These are phyloP conservation scores for Ephemerocybe angulata DNA, from an alignment of 768 basidiomycete genomes.

Conservation along the genomic window DNA sequence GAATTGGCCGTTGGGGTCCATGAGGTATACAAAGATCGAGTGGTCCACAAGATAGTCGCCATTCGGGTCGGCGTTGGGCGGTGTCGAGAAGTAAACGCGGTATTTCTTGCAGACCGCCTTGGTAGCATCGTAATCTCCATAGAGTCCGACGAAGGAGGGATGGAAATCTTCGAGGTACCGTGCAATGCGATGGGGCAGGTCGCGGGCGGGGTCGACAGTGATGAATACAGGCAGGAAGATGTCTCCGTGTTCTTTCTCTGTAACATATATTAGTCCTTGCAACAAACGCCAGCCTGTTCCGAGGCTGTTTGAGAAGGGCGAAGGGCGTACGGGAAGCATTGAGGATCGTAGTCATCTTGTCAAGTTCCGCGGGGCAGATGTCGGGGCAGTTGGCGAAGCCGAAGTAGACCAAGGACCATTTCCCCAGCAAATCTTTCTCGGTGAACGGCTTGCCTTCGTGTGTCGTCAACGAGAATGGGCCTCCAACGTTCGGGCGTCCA, in stretches of 20 bases:
- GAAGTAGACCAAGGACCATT: slow-evolving; percentile 93
- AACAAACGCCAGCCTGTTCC: not conserved
- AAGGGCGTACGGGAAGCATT: slow-evolving; percentile 61
- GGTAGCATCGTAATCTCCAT: slow-evolving; percentile 75
- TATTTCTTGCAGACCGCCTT: slow-evolving; percentile 93
- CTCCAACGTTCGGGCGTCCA: slow-evolving; percentile 87
- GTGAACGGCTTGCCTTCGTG: slow-evolving; percentile 71
- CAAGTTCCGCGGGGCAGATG: slow-evolving; percentile 96
- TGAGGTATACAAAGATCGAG: slow-evolving; percentile 96
- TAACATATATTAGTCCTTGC: not conserved
- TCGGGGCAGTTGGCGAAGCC: slow-evolving; percentile 99
- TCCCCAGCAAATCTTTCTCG: slow-evolving; percentile 78
- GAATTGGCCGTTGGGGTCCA: slow-evolving; percentile 93
- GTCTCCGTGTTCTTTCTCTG: slow-evolving; percentile 67
- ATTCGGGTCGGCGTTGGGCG: slow-evolving; percentile 76
- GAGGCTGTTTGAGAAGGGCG: not conserved
- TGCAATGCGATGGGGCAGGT: slow-evolving; percentile 57
- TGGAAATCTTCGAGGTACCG: slow-evolving; percentile 85
- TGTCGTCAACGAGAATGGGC: slow-evolving; percentile 76
- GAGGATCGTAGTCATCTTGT: slow-evolving; percentile 85
- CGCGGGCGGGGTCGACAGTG: slow-evolving; percentile 94
- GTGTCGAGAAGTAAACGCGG: slow-evolving; percentile 97
- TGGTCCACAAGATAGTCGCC: slow-evolving; percentile 98
- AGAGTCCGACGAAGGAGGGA: slow-evolving; percentile 82
- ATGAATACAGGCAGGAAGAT: slow-evolving; percentile 90